These are phyloP conservation scores for Medicago arabica DNA, from an alignment of 306 rosid genomes.

Conservation along the genomic window DNA sequence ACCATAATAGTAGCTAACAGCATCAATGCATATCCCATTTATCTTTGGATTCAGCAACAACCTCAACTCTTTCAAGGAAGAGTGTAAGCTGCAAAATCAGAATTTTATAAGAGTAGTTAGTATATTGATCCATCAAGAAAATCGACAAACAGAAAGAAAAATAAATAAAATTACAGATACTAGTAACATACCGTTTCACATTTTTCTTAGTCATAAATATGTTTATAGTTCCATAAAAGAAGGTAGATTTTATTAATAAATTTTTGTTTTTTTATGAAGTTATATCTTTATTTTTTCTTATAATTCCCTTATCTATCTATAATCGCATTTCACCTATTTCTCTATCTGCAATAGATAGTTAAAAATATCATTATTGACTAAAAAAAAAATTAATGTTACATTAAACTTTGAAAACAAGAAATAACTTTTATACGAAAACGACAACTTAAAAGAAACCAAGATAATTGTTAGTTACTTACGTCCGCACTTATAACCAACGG, in stretches of 20 bases:
- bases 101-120: constrained; percentile 12
- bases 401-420: neutral
- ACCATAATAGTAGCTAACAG: constrained; percentile 40
- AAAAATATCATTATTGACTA: no score
- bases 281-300: no score
- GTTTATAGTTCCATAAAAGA: neutral
- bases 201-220: neutral
- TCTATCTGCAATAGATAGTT: neutral
- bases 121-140: neutral
- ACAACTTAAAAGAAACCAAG: neutral
- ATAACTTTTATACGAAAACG: neutral
- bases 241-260: no score
- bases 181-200: neutral
- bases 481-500: constrained; percentile 75
- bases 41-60: constrained; percentile 24
- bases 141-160: neutral
- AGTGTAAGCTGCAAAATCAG: constrained; percentile 63
- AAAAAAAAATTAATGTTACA: neutral
- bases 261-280: neutral
- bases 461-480: constrained; percentile 40
- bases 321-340: no score
- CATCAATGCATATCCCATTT: constrained; percentile 16
- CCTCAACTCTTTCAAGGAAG: constrained; percentile 50
- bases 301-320: no score
- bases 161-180: no score